Base-by-base conservation (phyloP, 2,329 filamentous ascomycete species). In the Cordyceps cateniannulata region DNA sequence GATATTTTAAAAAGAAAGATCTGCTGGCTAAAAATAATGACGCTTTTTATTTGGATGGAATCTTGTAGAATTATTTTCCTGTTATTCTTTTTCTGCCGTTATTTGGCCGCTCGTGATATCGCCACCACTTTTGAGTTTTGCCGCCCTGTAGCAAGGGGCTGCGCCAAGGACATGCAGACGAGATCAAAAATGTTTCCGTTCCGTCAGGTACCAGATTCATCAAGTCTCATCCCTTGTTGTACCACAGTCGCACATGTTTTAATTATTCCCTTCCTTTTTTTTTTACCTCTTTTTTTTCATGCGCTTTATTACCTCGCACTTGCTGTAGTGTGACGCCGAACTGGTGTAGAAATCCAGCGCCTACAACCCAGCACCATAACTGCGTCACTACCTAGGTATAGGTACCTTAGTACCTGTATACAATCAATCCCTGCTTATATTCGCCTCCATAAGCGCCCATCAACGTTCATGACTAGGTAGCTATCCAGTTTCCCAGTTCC, bases 101-200 rank as follows among this genome's bases (percentile, higher is more conserved):
- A n/a, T n/a, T n/a, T n/a, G 29, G 29, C 12, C 29, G 5, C 12
- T n/a, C 5, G 1, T 42, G 16, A 12, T 22, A 12, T 6, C 42
- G 48, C 48, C 18, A 14, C 48, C 18, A 14, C 45, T 22, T 52
- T 56, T 18, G 20, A 47, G 27, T 44, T 32, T 56, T 56, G 53
- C 53, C 53, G 53, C 53, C 42, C 53, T 56, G 53, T 56, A 20
- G 53, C 53, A 45, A 56, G 40, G 53, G 53, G 53, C 22, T 38
- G 10, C 38, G 16, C 38, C 18, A 22, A 10, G n/a, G n/a, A 20
- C 20, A 16, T 40, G 52, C 35, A 44, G 52, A 55, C 38, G 52
- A 45, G n/a, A 55, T 55, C 5, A 45, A 53, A 42, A 44, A 29
- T 29, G 48, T 50, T 10, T 22, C 40, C 16, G 18, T 32, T 50